These are phyloP conservation scores for Kuraishia floccosa DNA, from an alignment of 805 yeast species.

Conservation along the genomic window DNA sequence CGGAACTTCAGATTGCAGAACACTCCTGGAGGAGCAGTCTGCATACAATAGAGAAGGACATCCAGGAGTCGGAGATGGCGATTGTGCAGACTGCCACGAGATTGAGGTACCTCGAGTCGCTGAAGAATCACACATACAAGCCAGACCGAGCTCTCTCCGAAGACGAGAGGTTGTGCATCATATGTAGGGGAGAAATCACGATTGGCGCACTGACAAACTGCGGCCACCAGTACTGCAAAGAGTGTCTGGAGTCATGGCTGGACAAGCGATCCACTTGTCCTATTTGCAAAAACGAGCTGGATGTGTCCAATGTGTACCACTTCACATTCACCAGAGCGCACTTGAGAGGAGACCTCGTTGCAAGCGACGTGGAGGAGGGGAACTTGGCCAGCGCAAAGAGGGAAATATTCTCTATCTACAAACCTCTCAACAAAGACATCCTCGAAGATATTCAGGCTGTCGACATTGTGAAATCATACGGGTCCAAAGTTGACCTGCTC, in stretches of 20 bases:
- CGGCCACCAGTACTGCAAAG: conserved; percentile 86
- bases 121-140: conserved; percentile 19
- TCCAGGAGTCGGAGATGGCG: conserved; percentile 7
- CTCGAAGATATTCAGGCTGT: conserved; percentile 35
- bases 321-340: conserved; percentile 51
- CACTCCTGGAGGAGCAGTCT: neutral
- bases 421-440: conserved; percentile 27
- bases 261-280: conserved; percentile 55
- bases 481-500: conserved; percentile 81
- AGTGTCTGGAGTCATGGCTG: conserved; percentile 69
- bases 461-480: conserved; percentile 40
- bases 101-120: conserved; percentile 34
- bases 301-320: conserved; percentile 44
- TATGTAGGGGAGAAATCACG: conserved; percentile 62
- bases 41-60: conserved; percentile 5
- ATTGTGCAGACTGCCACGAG: conserved; percentile 24
- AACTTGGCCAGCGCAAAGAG: conserved; percentile 15
- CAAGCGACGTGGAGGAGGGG: conserved; percentile 5
- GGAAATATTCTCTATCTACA: conserved; percentile 30
- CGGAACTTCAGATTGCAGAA: neutral
- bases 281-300: conserved; percentile 54
- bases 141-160: conserved; percentile 16
- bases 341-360: conserved; percentile 32
- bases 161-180: conserved; percentile 50
- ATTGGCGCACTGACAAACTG: conserved; percentile 79